Evolutionary conservation across 345 rosid genomes (phyloP).

Genomic region (Populus nigra): DNA sequence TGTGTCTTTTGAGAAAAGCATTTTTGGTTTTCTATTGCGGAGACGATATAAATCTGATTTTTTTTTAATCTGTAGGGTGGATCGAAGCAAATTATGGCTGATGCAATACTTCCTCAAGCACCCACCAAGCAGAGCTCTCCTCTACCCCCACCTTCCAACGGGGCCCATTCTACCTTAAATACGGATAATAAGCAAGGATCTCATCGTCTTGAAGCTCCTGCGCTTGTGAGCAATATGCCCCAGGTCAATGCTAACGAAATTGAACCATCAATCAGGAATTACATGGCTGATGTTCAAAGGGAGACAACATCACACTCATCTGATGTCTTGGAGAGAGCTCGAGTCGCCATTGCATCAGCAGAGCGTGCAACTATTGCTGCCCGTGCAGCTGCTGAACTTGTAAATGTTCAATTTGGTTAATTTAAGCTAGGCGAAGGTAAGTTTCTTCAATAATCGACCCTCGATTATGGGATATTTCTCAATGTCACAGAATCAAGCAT

Average conservation of each 20-base stretch:
- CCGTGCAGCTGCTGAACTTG: conserved; percentile 82
- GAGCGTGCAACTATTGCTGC: conserved; percentile 81
- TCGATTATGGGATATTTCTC: neutral
- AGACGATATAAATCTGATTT: neutral
- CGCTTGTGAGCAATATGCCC: conserved; percentile 16
- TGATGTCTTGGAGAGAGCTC: conserved; percentile 74
- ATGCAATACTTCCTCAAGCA: conserved; percentile 38
- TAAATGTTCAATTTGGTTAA: conserved; percentile 45
- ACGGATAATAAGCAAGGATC: conserved; percentile 32
- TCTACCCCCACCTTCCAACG: conserved; percentile 40
- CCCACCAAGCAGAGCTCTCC: conserved; percentile 30
- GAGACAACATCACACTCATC: conserved; percentile 37
- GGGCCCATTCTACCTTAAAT: conserved; percentile 27
- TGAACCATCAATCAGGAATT: conserved; percentile 28
- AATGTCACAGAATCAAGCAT: conserved; percentile 1
- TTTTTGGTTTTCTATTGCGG: neutral
- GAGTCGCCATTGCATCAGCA: conserved; percentile 76
- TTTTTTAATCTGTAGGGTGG: conserved; percentile 48
- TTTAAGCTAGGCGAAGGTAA: conserved; percentile 39
- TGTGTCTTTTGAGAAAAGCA: neutral
- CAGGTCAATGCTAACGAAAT: conserved; percentile 29
- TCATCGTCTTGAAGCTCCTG: conserved; percentile 31
- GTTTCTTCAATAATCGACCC: neutral
- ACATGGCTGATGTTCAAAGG: conserved; percentile 21
- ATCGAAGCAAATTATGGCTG: conserved; percentile 51